These are phyloP conservation scores for Phoenix roebelenii DNA, from an alignment of 176 grass and related monocot genomes.

Conservation along the genomic window DNA sequence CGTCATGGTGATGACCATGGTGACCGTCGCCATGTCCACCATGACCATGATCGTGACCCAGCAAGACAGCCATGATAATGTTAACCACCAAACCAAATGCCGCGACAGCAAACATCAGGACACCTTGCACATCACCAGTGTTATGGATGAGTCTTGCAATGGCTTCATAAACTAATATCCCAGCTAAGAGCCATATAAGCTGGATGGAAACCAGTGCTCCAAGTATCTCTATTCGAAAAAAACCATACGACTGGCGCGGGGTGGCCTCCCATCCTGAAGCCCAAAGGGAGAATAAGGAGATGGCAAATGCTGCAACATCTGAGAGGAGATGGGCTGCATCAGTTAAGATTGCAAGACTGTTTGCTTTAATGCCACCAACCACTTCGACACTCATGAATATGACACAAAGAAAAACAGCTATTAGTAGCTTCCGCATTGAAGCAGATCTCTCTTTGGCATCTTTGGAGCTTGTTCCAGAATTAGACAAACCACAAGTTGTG, in stretches of 20 bases:
- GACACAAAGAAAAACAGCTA: background rate
- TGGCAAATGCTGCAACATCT: slow-evolving; percentile 2
- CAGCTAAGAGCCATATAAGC: slow-evolving; percentile 11
- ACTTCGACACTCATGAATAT: slow-evolving; percentile 1
- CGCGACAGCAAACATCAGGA: slow-evolving; percentile 4
- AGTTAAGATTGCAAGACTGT: slow-evolving; percentile 5
- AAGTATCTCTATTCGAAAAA: slow-evolving; percentile 6
- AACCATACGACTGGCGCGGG: slow-evolving; percentile 6
- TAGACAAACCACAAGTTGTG: background rate
- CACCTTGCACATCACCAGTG: background rate
- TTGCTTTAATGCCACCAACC: slow-evolving; percentile 9
- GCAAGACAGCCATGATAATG: slow-evolving; percentile 2
- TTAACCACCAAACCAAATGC: slow-evolving; percentile 10
- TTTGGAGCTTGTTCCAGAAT: background rate
- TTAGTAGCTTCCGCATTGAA: slow-evolving; percentile 1
- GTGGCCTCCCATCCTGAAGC: slow-evolving; percentile 10
- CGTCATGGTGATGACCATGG: background rate
- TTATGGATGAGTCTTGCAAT: slow-evolving; percentile 4
- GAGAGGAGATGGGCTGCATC: slow-evolving; percentile 9
- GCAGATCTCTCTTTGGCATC: slow-evolving; percentile 4
- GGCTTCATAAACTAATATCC: slow-evolving; percentile 9
- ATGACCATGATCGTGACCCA: slow-evolving; percentile 4
- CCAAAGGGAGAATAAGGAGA: slow-evolving; percentile 8
- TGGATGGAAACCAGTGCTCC: slow-evolving; percentile 7
- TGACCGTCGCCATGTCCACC: background rate